Base-by-base conservation (phyloP, 192 early-diverging fungal genomes). In the Coemansia sp. region DNA sequence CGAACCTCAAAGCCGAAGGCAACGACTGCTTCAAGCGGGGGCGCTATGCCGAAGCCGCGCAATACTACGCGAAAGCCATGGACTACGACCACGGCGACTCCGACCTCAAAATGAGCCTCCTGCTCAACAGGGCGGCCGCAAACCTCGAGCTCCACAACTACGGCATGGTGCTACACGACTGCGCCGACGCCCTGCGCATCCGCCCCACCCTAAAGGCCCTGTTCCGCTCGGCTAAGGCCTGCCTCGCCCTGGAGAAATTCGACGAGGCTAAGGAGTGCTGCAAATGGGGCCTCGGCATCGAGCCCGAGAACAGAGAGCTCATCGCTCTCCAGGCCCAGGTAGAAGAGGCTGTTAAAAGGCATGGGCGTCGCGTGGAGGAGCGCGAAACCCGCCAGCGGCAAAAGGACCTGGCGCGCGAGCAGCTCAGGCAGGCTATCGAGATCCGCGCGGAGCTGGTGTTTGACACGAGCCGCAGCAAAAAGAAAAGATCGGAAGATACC, bases 1-100 rank as follows among this genome's bases (percentile, higher is more conserved):
- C 84, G 33, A 98, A 96, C 84, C 94, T 96, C 66, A 98, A 97
- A 81, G 89, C 91, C 54, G 94, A 98, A 82, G 98, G 98, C 71
- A 99, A 99, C 82, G 93, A 94, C 16, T 84, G 87, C 57, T 98
- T 95, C 83, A 86, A 91, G 67, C 85, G 74, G 34, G 90, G 91
- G 13, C 87, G 87, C 37, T 98, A 88, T 81, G 72, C 85, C 41
- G 88, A 95, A 59, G 98, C 96, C 4, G 85, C 93, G 24, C 67
- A 83, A 33, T 95, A 80, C 78, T 99, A 99, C 84, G 93, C 94
- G 31, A 89, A 95, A 51, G 98, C 89, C 1, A 73, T 99, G 24
- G 89, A 81, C 53, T 89, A 81, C 59, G 88, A 86, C 19, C 91
- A 89, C 84, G 76, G 87, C 19, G 92, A 96, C 75, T 66, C 62